These are phyloP conservation scores for Leccinum pellstonianum DNA, from an alignment of 768 basidiomycete species.

Conservation along the genomic window DNA sequence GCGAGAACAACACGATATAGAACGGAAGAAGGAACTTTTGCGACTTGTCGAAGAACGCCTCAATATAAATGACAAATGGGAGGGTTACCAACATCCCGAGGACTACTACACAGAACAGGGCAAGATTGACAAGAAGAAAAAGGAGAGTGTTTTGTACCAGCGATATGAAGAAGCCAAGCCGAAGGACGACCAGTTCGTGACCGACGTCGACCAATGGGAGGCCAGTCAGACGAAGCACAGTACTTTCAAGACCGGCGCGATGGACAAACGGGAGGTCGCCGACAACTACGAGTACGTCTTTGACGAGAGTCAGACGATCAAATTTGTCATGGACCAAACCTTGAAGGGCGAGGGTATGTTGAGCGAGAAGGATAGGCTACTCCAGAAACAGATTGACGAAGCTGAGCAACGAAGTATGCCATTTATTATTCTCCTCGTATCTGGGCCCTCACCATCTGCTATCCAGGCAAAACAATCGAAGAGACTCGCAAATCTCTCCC, in stretches of 20 bases:
- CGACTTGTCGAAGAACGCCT: slow-evolving; percentile 91
- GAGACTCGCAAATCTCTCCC: slow-evolving; percentile 93
- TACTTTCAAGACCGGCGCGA: slow-evolving; percentile 85
- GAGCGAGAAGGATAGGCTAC: slow-evolving; percentile 80
- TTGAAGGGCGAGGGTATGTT: slow-evolving; percentile 66
- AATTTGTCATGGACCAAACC: slow-evolving; percentile 86
- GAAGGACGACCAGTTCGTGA: slow-evolving; percentile 91
- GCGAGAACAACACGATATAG: slow-evolving; percentile 76
- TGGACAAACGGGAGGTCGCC: slow-evolving; percentile 81
- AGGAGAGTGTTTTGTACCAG: slow-evolving; percentile 86
- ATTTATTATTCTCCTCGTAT: background rate
- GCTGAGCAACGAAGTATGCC: slow-evolving; percentile 82
- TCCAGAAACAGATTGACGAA: slow-evolving; percentile 87
- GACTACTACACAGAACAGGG: slow-evolving; percentile 99
- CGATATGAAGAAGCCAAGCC: slow-evolving; percentile 94
- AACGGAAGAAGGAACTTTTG: slow-evolving; percentile 89
- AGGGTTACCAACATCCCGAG: slow-evolving; percentile 95
- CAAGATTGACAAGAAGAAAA: slow-evolving; percentile 96
- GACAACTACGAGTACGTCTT: slow-evolving; percentile 97
- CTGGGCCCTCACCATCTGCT: background rate
- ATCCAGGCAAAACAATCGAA: slow-evolving; percentile 80
- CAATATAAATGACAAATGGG: slow-evolving; percentile 92
- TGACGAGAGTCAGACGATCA: slow-evolving; percentile 95
- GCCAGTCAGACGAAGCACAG: slow-evolving; percentile 86
- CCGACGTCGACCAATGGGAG: slow-evolving; percentile 98